Conservation (phyloP, 2,329 filamentous ascomycete genomes). For the Beauveria asiatica region DNA sequence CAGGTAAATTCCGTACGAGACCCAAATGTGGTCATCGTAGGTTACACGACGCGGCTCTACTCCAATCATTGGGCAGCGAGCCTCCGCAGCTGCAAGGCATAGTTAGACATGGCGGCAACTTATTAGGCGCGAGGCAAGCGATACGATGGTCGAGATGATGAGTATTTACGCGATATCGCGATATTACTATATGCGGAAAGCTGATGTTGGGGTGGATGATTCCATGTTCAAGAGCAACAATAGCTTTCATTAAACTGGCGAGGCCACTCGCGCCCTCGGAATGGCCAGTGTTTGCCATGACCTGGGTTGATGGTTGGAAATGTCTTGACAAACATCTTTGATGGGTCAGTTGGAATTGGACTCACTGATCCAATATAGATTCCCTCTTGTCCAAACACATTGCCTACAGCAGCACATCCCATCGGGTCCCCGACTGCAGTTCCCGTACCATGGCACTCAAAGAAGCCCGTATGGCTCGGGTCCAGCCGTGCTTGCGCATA, state of each 20-base stretch:
- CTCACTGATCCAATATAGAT: slow-evolving; percentile 7
- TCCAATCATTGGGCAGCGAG: no score
- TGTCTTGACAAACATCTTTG: no score
- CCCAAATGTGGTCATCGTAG: no score
- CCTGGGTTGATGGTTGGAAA: background rate
- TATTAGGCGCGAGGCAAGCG: no score
- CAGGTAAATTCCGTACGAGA: no score
- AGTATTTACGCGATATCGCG: no score
- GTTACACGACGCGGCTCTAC: no score
- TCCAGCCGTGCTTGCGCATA: slow-evolving; percentile 16
- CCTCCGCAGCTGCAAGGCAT: no score
- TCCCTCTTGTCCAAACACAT: background rate
- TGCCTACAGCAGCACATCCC: slow-evolving; percentile 8
- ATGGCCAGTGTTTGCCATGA: slow-evolving; percentile 18
- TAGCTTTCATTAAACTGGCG: slow-evolving; percentile 14
- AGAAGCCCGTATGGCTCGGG: slow-evolving; percentile 28
- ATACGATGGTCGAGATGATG: no score
- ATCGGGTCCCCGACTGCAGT: slow-evolving; percentile 13
- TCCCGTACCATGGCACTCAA: slow-evolving; percentile 17
- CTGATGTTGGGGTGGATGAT: background rate
- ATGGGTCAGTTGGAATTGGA: no score
- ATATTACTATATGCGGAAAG: no score
- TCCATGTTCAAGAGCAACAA: background rate
- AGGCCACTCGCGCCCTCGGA: slow-evolving; percentile 15
- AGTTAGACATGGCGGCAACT: no score